Percentiles rank a stretch among this genome's conserved stretches.
These are phyloP conservation scores for Vaccinium darrowii DNA, from an alignment of 148 eudicot species.

Conservation along the genomic window DNA sequence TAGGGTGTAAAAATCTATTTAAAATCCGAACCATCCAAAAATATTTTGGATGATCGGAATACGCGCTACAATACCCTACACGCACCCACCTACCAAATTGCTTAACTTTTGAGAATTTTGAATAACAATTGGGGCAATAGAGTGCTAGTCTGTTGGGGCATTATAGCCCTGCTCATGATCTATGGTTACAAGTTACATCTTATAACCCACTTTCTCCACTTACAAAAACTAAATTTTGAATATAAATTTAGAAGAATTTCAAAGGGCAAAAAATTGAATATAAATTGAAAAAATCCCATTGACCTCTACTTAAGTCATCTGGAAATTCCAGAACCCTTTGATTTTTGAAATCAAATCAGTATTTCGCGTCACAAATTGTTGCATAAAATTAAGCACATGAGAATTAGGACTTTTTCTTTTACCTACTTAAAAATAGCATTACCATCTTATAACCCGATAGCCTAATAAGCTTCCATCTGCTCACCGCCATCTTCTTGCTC, in stretches of 20 bases:
- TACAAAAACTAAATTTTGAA: neutral
- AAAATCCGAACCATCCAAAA: too few relatives aligned
- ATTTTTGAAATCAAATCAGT: neutral
- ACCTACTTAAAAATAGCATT: neutral
- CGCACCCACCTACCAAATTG: too few relatives aligned
- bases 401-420: neutral
- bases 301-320: neutral
- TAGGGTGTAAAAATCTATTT: too few relatives aligned
- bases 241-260: neutral
- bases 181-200: too few relatives aligned
- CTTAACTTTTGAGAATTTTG: neutral
- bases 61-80: neutral
- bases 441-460: neutral
- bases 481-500: neutral
- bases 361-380: neutral
- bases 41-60: too few relatives aligned
- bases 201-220: neutral
- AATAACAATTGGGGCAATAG: neutral
- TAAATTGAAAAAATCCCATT: neutral
- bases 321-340: neutral
- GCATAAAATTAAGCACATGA: neutral
- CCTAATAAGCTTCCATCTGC: neutral
- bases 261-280: neutral
- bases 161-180: too few relatives aligned
- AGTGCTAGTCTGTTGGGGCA: too few relatives aligned